Evolutionary conservation across 2,329 filamentous ascomycete genomes (phyloP), one percentile per base, ranked within the genome.

Genomic region (Hypoxylon sp.): DNA sequence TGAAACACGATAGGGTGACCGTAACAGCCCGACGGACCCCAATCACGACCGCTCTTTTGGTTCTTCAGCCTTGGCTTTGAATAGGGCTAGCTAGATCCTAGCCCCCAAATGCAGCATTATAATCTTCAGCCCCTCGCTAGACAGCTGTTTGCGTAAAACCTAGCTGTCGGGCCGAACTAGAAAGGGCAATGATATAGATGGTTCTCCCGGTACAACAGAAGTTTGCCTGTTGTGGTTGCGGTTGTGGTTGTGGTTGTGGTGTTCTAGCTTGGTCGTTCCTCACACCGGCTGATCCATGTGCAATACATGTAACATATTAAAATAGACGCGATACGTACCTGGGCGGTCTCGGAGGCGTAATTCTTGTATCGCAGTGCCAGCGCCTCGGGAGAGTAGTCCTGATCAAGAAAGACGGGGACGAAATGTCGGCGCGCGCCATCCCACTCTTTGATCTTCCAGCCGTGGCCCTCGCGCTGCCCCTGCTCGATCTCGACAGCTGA

Each of bases 391-490:
- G 74, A 71, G 62, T 81, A 84, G 63, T 80, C 82, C 49, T 71
- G 64, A 21, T 82, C 77, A n/a, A 69, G 67, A 61, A 88, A 88
- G 1, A 88, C 83, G 1, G 86, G 82, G 0, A 75, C 75, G 69
- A 84, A 85, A 5, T 79, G 69, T 20, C 84, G 75, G 40, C 75
- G 65, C 41, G 85, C 77, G 9, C 78, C 78, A 4, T 78, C 75
- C 70, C 76, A 78, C 46, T 76, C 72, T 19, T 74, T 67, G 2
- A 77, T 68, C 3, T 74, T 71, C 6, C 66, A 65, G 9, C 65
- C 60, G 17, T 55, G 57, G 5, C 58, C 62, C 15, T 51, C 59
- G 57, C 66, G 63, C 59, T 53, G 59, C 59, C 72, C 63, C 63
- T 71, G 66, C 46, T 79, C 70, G 42, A 89, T 80, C 71, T 90